Percentiles rank a stretch among this genome's conserved stretches.
These are phyloP conservation scores for Ogataea wickerhamii DNA, from an alignment of 805 yeast genomes.

Conservation along the genomic window DNA sequence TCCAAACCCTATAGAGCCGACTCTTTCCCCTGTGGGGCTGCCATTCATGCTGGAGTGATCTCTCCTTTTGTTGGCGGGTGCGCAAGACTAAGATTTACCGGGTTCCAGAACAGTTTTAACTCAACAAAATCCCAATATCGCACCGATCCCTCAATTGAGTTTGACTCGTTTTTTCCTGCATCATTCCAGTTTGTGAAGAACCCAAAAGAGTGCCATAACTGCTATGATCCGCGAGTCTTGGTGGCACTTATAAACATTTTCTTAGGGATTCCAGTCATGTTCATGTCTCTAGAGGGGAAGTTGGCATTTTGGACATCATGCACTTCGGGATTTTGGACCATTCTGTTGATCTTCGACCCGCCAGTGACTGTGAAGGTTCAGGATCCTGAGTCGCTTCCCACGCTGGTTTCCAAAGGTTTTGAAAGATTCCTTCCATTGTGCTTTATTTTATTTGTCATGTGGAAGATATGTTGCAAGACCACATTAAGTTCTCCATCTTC, in stretches of 20 bases:
- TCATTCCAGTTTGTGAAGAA: conserved; percentile 59
- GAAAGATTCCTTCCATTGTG: conserved; percentile 72
- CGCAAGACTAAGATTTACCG: conserved; percentile 56
- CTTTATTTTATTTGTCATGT: conserved; percentile 66
- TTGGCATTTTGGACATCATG: conserved; percentile 60
- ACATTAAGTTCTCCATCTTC: conserved; percentile 42
- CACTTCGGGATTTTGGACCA: conserved; percentile 79
- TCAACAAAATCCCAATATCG: conserved; percentile 47
- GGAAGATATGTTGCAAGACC: conserved; percentile 51
- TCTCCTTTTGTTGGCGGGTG: conserved; percentile 79
- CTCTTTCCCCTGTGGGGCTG: conserved; percentile 87
- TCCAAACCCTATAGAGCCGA: conserved; percentile 79
- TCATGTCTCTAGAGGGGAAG: conserved; percentile 37
- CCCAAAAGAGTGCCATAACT: conserved; percentile 54
- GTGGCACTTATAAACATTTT: conserved; percentile 57
- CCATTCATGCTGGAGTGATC: conserved; percentile 77
- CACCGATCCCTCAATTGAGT: conserved; percentile 51
- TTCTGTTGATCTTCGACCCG: conserved; percentile 72
- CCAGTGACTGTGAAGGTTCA: conserved; percentile 59
- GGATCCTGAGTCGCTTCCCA: conserved; percentile 51
- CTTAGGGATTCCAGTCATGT: conserved; percentile 60
- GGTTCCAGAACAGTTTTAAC: conserved; percentile 48
- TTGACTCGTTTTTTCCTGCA: conserved; percentile 70
- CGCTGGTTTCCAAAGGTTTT: conserved; percentile 64
- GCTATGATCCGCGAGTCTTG: conserved; percentile 64